Percentiles rank a stretch among this genome's conserved stretches.
These are phyloP conservation scores for Tulasnella sp. DNA, from an alignment of 768 basidiomycete genomes.

Conservation along the genomic window DNA sequence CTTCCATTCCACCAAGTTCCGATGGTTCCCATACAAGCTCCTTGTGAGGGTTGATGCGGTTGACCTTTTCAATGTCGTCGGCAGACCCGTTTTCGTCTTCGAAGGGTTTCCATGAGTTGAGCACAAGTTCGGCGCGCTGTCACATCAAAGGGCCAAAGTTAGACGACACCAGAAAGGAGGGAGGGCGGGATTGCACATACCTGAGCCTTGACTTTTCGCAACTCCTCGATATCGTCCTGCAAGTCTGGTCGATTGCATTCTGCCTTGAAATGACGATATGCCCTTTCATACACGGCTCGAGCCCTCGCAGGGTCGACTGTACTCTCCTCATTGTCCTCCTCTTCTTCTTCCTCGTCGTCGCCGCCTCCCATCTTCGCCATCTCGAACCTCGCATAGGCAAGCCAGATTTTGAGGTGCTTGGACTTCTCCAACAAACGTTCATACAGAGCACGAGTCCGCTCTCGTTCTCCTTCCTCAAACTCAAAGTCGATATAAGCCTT, in stretches of 20 bases:
- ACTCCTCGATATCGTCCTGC: constrained; percentile 8
- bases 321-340: constrained; percentile 46
- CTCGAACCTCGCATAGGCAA: constrained; percentile 91
- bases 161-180: background rate
- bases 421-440: constrained; percentile 81
- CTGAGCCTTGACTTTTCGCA: constrained; percentile 22
- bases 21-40: constrained; percentile 15
- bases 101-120: constrained; percentile 94
- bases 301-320: constrained; percentile 65
- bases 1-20: constrained; percentile 17
- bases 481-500: constrained; percentile 98
- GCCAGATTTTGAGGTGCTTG: constrained; percentile 96
- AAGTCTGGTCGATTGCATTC: constrained; percentile 19
- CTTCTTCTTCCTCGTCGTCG: constrained; percentile 60
- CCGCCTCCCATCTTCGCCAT: constrained; percentile 73
- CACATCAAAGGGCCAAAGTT: background rate
- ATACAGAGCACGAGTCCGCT: constrained; percentile 76
- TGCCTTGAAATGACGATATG: constrained; percentile 79
- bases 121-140: constrained; percentile 41
- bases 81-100: constrained; percentile 75
- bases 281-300: constrained; percentile 76
- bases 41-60: constrained; percentile 37
- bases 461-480: constrained; percentile 87
- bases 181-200: constrained; percentile 6
- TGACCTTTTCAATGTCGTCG: constrained; percentile 77